These are phyloP conservation scores for Zymoseptoria ardabiliae DNA, from an alignment of 2,329 filamentous ascomycete species.

Conservation along the genomic window DNA sequence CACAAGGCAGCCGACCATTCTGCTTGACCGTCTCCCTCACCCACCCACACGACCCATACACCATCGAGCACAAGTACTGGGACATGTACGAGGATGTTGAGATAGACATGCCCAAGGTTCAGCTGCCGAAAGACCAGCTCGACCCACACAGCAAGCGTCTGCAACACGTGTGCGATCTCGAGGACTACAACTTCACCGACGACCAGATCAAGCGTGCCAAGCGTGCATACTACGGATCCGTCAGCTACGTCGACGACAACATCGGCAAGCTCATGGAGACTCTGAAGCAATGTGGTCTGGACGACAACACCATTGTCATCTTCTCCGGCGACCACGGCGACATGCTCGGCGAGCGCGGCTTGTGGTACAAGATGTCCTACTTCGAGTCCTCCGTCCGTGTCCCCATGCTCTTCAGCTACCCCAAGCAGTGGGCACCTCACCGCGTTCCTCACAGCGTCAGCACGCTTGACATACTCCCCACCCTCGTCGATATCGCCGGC, in stretches of 20 bases:
- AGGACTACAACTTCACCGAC: slow-evolving; percentile 73
- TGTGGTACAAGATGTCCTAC: slow-evolving; percentile 99
- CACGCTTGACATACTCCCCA: slow-evolving; percentile 83
- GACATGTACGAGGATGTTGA: slow-evolving; percentile 84
- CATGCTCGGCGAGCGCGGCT: slow-evolving; percentile 84
- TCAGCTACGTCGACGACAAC: slow-evolving; percentile 90
- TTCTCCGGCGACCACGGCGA: slow-evolving; percentile 93
- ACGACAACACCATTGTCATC: slow-evolving; percentile 80
- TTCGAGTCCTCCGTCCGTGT: slow-evolving; percentile 88
- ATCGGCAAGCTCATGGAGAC: slow-evolving; percentile 74
- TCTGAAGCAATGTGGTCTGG: slow-evolving; percentile 69
- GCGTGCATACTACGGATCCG: slow-evolving; percentile 85
- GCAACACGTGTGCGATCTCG: slow-evolving; percentile 78
- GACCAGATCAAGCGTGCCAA: slow-evolving; percentile 81
- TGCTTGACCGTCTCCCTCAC: slow-evolving; percentile 87
- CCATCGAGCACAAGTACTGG: slow-evolving; percentile 90
- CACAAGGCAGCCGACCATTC: slow-evolving; percentile 67
- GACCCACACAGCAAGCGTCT: slow-evolving; percentile 83
- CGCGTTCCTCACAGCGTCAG: slow-evolving; percentile 78
- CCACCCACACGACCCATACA: slow-evolving; percentile 91
- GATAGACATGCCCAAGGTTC: slow-evolving; percentile 72
- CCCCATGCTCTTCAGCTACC: slow-evolving; percentile 77
- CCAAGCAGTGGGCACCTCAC: slow-evolving; percentile 65
- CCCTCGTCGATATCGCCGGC: slow-evolving; percentile 74
- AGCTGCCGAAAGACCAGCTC: slow-evolving; percentile 71